Evolutionary conservation across 306 rosid species (phyloP), one percentile per base, ranked within the genome.

Genomic region (Betula pendula): DNA sequence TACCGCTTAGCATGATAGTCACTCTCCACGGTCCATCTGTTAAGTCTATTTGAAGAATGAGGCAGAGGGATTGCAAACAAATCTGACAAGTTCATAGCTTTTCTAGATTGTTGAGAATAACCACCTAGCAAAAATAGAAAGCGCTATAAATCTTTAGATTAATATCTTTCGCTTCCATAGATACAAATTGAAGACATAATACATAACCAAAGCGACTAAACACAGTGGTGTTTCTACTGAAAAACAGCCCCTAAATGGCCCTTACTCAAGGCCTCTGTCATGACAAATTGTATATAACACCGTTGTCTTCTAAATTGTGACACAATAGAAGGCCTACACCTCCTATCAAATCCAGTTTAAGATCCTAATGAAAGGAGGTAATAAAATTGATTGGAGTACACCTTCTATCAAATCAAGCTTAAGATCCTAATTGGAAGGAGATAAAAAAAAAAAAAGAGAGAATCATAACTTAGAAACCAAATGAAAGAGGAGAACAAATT

Each of bases 1-100:
- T 68, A 83, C 83, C 81, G 72, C 44, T 27, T 71, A 62, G 68
- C n/a, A 45, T 69, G 71, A 59, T 58, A 73, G 71, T 71, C 70
- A 55, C 24, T 52, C 9, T 65, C 70, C 48, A 49, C 24, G 42
- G 47, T 68, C 66, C 60, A 60, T 10, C 47, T 47, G 66, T 51
- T 55, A 20, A n/a, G 55, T 75, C 69, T 74, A 17, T 78, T 55
- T 62, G 11, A 10, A 56, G 49, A 74, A 75, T 50, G 19, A 25
- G 53, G 71, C 5, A 35, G 69, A 53, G 80, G 77, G n/a, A 72
- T 38, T 29, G 2, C 53, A 45, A 56, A 50, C 38, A 69, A 51
- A 10, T 75, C 53, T n/a, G 65, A 43, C 9, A 74, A 75, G 31
- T 67, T 75, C 14, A 27, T 9, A 19, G 56, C 75, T 25, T 67